A percentile compares a stretch with the other conserved stretches of the same genome.
phyloP scores from a whole-genome alignment of 176 grass and related monocot species.

The Phoenix roebelenii region DNA sequence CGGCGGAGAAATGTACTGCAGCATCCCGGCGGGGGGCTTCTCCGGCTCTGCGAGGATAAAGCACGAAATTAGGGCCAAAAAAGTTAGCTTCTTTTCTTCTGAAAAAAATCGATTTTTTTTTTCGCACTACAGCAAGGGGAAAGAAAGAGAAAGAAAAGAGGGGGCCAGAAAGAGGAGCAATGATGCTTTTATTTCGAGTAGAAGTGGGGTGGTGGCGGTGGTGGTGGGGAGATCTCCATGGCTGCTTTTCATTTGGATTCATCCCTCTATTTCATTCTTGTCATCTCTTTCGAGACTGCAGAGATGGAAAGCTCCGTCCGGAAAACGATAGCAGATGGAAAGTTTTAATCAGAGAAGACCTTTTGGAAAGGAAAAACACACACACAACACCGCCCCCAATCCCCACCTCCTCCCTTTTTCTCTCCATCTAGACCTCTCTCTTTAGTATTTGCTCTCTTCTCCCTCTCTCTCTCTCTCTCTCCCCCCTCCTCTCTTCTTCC shows the following conservation, averaged over 20 bases:
- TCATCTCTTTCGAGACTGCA: slow-evolving; percentile 29
- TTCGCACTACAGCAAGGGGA: too few species aligned
- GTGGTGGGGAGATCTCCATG: neutral
- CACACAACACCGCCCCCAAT: neutral
- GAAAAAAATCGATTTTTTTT: neutral
- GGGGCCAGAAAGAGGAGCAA: slow-evolving; percentile 15
- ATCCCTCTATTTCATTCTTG: slow-evolving; percentile 22
- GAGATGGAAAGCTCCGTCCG: slow-evolving; percentile 36
- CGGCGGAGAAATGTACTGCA: slow-evolving; percentile 28
- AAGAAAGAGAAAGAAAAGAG: slow-evolving; percentile 10
- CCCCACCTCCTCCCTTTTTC: slow-evolving; percentile 4
- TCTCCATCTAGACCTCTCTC: neutral
- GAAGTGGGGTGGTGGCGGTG: neutral
- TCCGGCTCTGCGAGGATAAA: slow-evolving; percentile 51
- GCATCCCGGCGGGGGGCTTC: slow-evolving; percentile 17
- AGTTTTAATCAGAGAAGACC: slow-evolving; percentile 23
- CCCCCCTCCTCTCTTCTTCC: too few species aligned
- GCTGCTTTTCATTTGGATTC: slow-evolving; percentile 2
- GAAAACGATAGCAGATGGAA: slow-evolving; percentile 21
- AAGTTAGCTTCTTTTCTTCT: neutral
- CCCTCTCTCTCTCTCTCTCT: too few species aligned
- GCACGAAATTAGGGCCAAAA: slow-evolving; percentile 10
- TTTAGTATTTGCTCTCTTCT: too few species aligned
- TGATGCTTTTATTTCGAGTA: slow-evolving; percentile 9
- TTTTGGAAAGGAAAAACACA: slow-evolving; percentile 21